Evolutionary conservation across 2,329 filamentous ascomycete genomes (phyloP), one percentile per base, ranked within the genome.

Genomic region (Alternaria infectoria): DNA sequence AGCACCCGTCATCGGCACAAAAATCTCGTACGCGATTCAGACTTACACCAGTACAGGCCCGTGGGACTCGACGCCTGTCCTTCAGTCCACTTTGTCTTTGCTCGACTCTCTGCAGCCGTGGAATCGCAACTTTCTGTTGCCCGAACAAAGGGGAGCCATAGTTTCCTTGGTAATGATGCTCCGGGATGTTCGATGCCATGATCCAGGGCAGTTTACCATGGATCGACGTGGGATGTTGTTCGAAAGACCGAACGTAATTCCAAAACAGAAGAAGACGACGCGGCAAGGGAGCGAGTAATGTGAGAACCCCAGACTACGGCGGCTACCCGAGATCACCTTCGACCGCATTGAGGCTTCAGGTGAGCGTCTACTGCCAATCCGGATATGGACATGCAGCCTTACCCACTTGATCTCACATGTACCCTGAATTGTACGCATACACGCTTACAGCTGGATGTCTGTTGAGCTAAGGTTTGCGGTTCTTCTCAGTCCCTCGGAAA

Each of bases 71-170:
- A 26, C 69, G 68, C 45, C 69, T 67, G 23, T 76, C 73, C 47
- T 69, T 74, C 23, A 54, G 52, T n/a, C 62, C 50, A 32, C 12
- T 60, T 17, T 63, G 62, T 32, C 54, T 59, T 28, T 58, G 66
- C 36, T 54, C 62, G 12, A 61, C 50, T 47, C 67, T 67, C 43
- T 69, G 74, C 44, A 79, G 64, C 44, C 75, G 75, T 55, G 76
- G 76, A 47, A 79, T 79, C 3, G 75, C 73, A 15, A 79, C 69
- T 60, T 77, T 78, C 5, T 66, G 62, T 57, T 68, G 66, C 10
- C 46, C 59, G 28, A 64, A 57, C 10, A 63, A 58, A 36, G 59
- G 62, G 28, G 56, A 56, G 45, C 59, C 60, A 47, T 67, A 54
- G 13, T 47, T 63, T 10, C 63, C 19, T 52, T 49, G 51, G 47